These are phyloP conservation scores for Cladosporium austrohemisphaericum DNA, from an alignment of 2,329 filamentous ascomycete genomes.

Conservation along the genomic window DNA sequence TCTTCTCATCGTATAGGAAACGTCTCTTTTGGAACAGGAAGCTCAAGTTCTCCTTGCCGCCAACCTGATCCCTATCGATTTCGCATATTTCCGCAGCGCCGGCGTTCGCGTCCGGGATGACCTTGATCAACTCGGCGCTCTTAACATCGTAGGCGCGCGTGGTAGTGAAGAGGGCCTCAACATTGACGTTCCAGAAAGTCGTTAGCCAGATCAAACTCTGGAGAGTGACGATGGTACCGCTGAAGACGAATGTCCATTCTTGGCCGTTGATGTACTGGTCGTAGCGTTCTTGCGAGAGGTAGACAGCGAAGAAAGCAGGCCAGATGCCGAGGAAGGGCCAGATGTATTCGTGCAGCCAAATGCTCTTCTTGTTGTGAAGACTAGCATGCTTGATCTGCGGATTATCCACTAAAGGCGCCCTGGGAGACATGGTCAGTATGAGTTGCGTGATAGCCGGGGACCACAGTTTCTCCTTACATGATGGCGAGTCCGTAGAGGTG, in stretches of 20 bases:
- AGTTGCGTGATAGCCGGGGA: neutral
- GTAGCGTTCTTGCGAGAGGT: slow-evolving; percentile 78
- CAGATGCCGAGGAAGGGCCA: slow-evolving; percentile 92
- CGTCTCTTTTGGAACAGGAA: slow-evolving; percentile 98
- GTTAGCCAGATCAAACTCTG: slow-evolving; percentile 91
- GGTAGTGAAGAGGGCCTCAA: slow-evolving; percentile 78
- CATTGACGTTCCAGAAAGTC: slow-evolving; percentile 94
- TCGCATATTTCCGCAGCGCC: slow-evolving; percentile 84
- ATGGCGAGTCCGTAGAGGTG: neutral
- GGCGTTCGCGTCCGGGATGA: slow-evolving; percentile 84
- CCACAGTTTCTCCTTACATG: neutral
- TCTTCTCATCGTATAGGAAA: slow-evolving; percentile 75
- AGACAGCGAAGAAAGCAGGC: slow-evolving; percentile 87
- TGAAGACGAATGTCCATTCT: slow-evolving; percentile 98
- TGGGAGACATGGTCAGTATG: slow-evolving; percentile 19
- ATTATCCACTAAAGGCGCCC: slow-evolving; percentile 83
- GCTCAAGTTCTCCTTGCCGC: slow-evolving; percentile 71
- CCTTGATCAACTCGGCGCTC: slow-evolving; percentile 82
- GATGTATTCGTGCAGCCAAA: slow-evolving; percentile 79
- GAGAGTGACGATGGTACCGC: slow-evolving; percentile 77
- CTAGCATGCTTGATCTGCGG: slow-evolving; percentile 82
- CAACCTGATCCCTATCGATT: slow-evolving; percentile 71
- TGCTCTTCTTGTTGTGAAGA: slow-evolving; percentile 79
- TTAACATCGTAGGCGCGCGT: slow-evolving; percentile 65
- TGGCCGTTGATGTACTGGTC: slow-evolving; percentile 86